Evolutionary conservation across 1,284 basidiomycete genomes (phyloP), one percentile per base, ranked within the genome.

Genomic region (Laetiporus sulphureus): DNA sequence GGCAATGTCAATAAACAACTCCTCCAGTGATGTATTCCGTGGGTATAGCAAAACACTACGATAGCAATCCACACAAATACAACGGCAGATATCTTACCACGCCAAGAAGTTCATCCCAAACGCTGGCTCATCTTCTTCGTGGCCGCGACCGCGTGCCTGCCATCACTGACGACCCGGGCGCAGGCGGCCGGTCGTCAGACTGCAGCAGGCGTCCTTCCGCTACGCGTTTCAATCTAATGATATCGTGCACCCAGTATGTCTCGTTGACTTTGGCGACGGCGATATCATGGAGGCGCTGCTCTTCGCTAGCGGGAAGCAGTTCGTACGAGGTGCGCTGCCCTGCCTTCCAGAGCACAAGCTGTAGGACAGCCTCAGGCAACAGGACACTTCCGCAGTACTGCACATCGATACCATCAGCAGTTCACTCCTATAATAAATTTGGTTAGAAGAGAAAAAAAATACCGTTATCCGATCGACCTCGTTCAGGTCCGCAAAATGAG

Each of bases 301-400:
- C 84, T 44, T 82, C 77, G 19, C 65, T 64, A 0, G 60, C 54
- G 1, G 72, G 58, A 13, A 80, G 67, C 8, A 83, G 59, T 2
- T 66, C 62, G 4, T 66, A 35, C 0, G 68, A 67, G 1, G 55
- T 67, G 16, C 84, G 79, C 25, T 71, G 59, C 2, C 78, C 81
- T 12, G 63, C 63, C 13, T 81, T 73, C 81, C 83, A 86, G 12
- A 86, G 60, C 5, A 84, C 63, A 13, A 88, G 65, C 54, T 88
- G 84, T 32, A 79, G 65, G 29, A 83, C 66, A 2, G 78, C 70
- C 59, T 85, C 83, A 3, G 77, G 79, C 7, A 84, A 66, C 10
- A 88, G 71, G 19, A 88, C 70, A 47, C 81, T 77, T 21, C 73
- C 61, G 56, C 80, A 84, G 51, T 86, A 88, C 83, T 88, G 48